phyloP scores from a whole-genome alignment of 1,284 basidiomycete genomes.

The Chondrostereum purpureum region DNA sequence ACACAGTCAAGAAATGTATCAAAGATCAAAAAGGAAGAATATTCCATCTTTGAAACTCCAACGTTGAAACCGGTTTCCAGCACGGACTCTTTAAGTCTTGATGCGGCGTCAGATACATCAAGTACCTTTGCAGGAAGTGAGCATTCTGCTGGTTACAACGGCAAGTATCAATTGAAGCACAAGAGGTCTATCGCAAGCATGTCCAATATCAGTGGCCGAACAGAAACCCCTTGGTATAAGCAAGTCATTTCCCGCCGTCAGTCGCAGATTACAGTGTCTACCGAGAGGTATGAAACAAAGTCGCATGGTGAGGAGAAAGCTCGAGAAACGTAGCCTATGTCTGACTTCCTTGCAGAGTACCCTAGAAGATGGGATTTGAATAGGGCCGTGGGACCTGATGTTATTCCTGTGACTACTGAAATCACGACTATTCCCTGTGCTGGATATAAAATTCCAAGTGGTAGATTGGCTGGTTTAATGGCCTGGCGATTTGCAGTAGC shows the following conservation, averaged over 20 bases:
- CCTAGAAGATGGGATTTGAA: slow-evolving; percentile 16
- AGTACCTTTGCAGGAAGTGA: slow-evolving; percentile 13
- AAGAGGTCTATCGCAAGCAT: neutral
- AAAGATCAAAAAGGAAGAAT: neutral
- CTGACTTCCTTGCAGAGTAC: slow-evolving; percentile 1
- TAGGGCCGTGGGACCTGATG: slow-evolving; percentile 26
- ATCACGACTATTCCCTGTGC: slow-evolving; percentile 31
- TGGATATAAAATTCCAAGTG: slow-evolving; percentile 29
- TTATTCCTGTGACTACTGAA: slow-evolving; percentile 24
- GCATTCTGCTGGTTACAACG: neutral
- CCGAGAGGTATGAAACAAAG: neutral
- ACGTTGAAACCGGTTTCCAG: neutral
- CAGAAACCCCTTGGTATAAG: neutral
- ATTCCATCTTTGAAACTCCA: neutral
- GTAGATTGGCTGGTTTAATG: slow-evolving; percentile 27
- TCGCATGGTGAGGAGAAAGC: neutral
- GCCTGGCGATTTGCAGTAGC: slow-evolving; percentile 32
- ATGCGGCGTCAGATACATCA: slow-evolving; percentile 9
- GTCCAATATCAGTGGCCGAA: neutral
- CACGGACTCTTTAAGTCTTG: neutral
- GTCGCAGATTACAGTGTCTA: neutral
- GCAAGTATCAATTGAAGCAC: neutral
- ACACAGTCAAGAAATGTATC: neutral
- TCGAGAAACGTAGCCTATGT: too few species aligned
- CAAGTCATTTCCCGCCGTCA: neutral